Base-by-base conservation (phyloP, 2,329 filamentous ascomycete species). In the Gaeumannomyces tritici region DNA sequence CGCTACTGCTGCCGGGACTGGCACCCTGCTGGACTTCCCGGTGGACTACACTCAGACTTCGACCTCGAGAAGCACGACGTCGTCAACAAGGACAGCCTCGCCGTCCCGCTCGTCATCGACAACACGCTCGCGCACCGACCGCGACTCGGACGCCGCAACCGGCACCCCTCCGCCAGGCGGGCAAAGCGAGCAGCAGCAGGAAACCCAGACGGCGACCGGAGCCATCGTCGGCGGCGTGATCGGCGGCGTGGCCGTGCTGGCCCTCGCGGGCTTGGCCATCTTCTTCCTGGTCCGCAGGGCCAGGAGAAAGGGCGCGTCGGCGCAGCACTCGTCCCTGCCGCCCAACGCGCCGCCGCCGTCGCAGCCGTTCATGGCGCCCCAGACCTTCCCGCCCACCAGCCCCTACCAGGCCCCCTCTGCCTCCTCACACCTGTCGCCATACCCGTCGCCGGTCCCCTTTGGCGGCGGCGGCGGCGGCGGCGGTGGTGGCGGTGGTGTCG, bases 161-260 rank as follows among this genome's bases (percentile, higher is more conserved):
- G 24, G 8, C 27, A 58, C 56, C 56, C 27, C 27, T 5, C 9
- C 12, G 5, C 27, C 13, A 7, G 56, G 26, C 28, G 29, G 42
- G 42, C 18, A 51, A 21, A 21, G 42, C 21, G 42, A 51, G 42
- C 42, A 51, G 42, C 42, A 51, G 42, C 42, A 51, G 31, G 31
- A 24, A 21, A 21, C 42, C 21, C 18, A n/a, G 42, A 6, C 42
- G 6, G 91, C 91, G 68, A 79, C 88, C 2, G 93, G 92, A 57
- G 90, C 90, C 35, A 97, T 98, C 66, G 93, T 89, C 3, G 95
- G 93, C 66, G 93, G 93, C 66, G 91, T 96, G 8, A 79, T 97
- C 57, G 93, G 91, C 66, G 93, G 91, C 67, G 74, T 98, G 18
- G 81, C 82, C 21, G 81, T 86, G 61, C 80, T 97, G 59, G 88